Percentiles rank a stretch among this genome's conserved stretches.
Evolutionary conservation across 805 yeast genomes (phyloP).

Genomic region (Kodamaea laetipori): DNA sequence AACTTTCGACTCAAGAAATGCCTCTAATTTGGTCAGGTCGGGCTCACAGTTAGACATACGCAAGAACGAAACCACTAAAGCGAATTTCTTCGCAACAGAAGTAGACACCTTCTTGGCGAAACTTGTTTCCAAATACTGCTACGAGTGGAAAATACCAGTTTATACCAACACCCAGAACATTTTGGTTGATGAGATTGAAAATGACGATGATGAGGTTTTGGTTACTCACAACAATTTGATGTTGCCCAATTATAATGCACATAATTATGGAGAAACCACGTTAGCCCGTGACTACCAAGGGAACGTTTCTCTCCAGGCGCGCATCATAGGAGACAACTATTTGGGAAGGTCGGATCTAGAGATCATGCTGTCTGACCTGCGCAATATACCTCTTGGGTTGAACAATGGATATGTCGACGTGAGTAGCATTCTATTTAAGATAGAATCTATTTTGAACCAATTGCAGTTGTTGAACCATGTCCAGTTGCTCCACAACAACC

Average conservation of each 20-base stretch:
- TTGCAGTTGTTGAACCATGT: conserved; percentile 38
- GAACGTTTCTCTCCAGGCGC: conserved; percentile 35
- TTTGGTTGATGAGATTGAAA: conserved; percentile 14
- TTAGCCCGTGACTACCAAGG: conserved; percentile 40
- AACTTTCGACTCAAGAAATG: neutral
- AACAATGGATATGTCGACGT: conserved; percentile 25
- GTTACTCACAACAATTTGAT: conserved; percentile 38
- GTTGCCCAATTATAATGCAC: conserved; percentile 38
- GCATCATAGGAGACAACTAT: conserved; percentile 35
- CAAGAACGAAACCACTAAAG: conserved; percentile 7
- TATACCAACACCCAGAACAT: conserved; percentile 22
- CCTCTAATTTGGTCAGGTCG: neutral
- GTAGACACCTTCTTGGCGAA: conserved; percentile 28
- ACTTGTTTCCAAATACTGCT: conserved; percentile 27
- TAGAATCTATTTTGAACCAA: conserved; percentile 29
- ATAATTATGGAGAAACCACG: conserved; percentile 38
- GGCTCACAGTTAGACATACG: neutral
- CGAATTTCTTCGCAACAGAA: conserved; percentile 30
- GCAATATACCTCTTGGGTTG: conserved; percentile 31
- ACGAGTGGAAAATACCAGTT: conserved; percentile 20
- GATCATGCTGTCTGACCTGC: conserved; percentile 15
- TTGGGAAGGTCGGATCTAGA: conserved; percentile 22
- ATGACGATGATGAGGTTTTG: conserved; percentile 19
- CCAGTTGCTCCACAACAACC: conserved; percentile 21
- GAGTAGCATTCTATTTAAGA: neutral